phyloP scores from a whole-genome alignment of 495 filamentous ascomycete genomes.

The Cenococcum geophilum region DNA sequence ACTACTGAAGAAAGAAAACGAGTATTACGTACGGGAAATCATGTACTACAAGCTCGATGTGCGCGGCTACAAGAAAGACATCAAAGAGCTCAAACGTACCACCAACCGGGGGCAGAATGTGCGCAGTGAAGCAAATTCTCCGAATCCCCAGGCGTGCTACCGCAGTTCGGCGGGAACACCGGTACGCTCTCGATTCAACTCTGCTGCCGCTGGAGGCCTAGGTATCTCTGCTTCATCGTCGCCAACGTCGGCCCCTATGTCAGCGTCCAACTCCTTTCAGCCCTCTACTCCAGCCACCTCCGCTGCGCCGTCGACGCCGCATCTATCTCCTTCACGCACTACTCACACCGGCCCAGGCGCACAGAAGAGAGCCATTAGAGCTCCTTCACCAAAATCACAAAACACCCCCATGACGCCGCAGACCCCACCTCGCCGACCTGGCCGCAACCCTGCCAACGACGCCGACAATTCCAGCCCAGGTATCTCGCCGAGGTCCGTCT shows the following conservation, averaged over 20 bases:
- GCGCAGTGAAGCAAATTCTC: conserved; percentile 4
- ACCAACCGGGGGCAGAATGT: conserved; percentile 11
- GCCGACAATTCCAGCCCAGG: conserved; percentile 22
- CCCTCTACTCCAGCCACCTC: conserved; percentile 2
- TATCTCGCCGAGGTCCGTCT: conserved; percentile 22
- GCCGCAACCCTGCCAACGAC: conserved; percentile 14
- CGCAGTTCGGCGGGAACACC: background rate
- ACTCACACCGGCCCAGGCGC: background rate
- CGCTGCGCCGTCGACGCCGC: conserved; percentile 18
- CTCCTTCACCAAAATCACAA: conserved; percentile 5
- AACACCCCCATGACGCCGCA: conserved; percentile 11
- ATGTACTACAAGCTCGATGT: conserved; percentile 32
- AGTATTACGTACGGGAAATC: conserved; percentile 32
- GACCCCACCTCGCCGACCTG: conserved; percentile 18
- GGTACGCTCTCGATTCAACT: conserved; percentile 15
- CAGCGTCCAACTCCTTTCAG: conserved; percentile 5
- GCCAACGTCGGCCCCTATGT: conserved; percentile 21
- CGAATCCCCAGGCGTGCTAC: background rate
- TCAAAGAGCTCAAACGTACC: conserved; percentile 25
- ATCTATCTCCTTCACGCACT: conserved; percentile 4
- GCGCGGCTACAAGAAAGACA: conserved; percentile 30
- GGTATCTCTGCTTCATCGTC: conserved; percentile 23
- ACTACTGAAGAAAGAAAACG: conserved; percentile 22
- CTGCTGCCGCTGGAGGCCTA: conserved; percentile 5
- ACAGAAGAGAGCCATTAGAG: conserved; percentile 5